Evolutionary conservation across 208 protist species (phyloP), one percentile per base, ranked within the genome.

Genomic region (Crithidia mellificae): DNA sequence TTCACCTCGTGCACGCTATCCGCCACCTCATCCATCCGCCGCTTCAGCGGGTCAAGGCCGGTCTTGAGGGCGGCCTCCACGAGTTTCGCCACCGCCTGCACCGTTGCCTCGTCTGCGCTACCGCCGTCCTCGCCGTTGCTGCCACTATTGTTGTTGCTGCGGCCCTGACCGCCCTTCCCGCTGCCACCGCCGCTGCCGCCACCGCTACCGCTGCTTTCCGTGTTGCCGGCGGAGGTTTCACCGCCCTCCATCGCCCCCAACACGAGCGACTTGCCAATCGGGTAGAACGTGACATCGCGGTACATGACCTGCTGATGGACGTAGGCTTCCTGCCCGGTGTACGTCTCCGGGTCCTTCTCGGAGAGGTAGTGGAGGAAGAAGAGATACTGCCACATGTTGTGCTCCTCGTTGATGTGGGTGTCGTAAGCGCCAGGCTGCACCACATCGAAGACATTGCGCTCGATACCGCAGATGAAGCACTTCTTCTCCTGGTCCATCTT

Each of bases 321-420:
- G 68, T 94, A 92, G 36, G 79, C 76, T 78, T 96, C 92, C 74
- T 95, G 88, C 2, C 87, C 92, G 0, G 84, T 96, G 51, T 91
- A 85, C 12, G 83, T 74, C 41, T 49, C 63, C 1, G 74, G 66
- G 55, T 92, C 76, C 73, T 95, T 94, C 32, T 72, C 72, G 20
- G 72, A 68, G 24, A 96, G 68, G 68, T 95, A 89, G 57, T 93
- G 84, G n/a, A 93, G 71, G 54, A 97, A 98, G 83, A 89, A 95
- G 24, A 98, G 57, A 77, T 98, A 98, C 67, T 93, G 81, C 97
- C 97, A 98, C 85, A 98, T 91, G 80, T 98, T 96, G 83, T 98
- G 97, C 58, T 97, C 94, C 51, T 90, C 58, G 15, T 73, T 51
- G 52, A 96, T 86, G 81, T 98, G 94, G 8, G 77, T 68, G 34